phyloP scores from a whole-genome alignment of 75 land plant genomes.

The Pseudotsuga menziesii region DNA sequence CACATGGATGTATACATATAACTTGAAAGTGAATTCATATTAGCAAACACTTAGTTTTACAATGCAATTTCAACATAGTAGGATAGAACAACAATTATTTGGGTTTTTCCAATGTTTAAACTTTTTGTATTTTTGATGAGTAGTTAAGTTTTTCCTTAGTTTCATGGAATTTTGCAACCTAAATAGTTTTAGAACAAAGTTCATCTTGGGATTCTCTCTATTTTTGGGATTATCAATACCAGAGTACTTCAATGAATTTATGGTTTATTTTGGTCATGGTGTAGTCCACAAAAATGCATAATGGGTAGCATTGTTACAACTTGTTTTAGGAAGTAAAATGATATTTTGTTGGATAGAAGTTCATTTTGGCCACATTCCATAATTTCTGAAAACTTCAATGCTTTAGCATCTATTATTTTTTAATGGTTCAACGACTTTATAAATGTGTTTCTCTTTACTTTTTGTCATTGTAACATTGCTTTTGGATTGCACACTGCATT shows the following conservation, averaged over 20 bases:
- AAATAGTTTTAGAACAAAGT: slow-evolving; percentile 65
- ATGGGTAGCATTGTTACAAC: slow-evolving; percentile 37
- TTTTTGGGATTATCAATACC: slow-evolving; percentile 90
- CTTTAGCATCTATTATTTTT: no score
- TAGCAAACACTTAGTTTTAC: no score
- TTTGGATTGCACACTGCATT: slow-evolving; percentile 48
- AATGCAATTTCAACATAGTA: no score
- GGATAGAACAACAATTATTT: not conserved
- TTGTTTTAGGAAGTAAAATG: no score
- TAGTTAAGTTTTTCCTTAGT: slow-evolving; percentile 66
- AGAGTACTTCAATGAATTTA: slow-evolving; percentile 72
- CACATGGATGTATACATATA: no score
- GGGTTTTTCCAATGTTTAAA: not conserved
- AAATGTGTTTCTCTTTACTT: slow-evolving; percentile 76
- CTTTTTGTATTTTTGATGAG: not conserved
- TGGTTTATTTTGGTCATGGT: slow-evolving; percentile 43
- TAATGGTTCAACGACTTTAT: slow-evolving; percentile 61
- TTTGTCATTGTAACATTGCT: slow-evolving; percentile 56
- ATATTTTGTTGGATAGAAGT: no score
- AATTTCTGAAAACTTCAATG: no score
- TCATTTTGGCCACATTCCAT: no score
- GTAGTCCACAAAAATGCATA: slow-evolving; percentile 50
- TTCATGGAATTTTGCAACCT: slow-evolving; percentile 86
- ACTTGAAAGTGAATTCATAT: no score
- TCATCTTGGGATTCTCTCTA: slow-evolving; percentile 77